Evolutionary conservation across 2,329 filamentous ascomycete genomes (phyloP), one percentile per base, ranked within the genome.

Genomic region (Helotiales sp.): DNA sequence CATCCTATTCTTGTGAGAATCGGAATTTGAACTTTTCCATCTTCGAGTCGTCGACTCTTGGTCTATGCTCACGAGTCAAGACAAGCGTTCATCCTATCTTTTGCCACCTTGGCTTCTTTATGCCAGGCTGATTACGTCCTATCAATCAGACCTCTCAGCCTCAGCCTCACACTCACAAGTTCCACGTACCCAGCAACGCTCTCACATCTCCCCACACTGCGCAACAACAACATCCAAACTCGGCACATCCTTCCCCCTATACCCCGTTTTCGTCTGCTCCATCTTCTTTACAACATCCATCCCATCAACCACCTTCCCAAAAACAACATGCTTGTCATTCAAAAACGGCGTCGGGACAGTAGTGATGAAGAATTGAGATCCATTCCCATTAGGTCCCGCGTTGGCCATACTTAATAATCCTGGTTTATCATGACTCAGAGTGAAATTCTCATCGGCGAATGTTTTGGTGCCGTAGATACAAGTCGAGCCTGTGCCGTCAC

Each of bases 321-420:
- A 98, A 17, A 98, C 93, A 56, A 96, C 92, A 73, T 99, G 95
- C 76, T 98, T 98, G 70, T 83, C 84, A 75, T 98, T 89, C 25
- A 99, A 78, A 71, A 96, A 96, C 1, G 91, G 91, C 0, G 93
- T 95, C 5, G 89, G 81, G 1, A 89, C 89, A 0, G 90, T 95
- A 2, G 93, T 97, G 77, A 98, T 93, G 81, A 99, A 99, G 80
- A 99, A 99, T 71, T 98, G 95, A 59, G 86, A 92, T 34, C 95
- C 95, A 74, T 98, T 98, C 64, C 90, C 93, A 75, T 97, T 89
- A 54, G 90, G 89, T 1, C 93, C 93, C 27, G 90, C 89, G 72
- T 97, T 97, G 49, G 95, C 95, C 95, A 98, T 99, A 60, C 89
- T 93, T 46, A 99, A 78, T 52, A 98, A 77, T 3, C 93, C 93